Base-by-base conservation (phyloP, 1,284 basidiomycete genomes). In the Tremellales sp. region DNA sequence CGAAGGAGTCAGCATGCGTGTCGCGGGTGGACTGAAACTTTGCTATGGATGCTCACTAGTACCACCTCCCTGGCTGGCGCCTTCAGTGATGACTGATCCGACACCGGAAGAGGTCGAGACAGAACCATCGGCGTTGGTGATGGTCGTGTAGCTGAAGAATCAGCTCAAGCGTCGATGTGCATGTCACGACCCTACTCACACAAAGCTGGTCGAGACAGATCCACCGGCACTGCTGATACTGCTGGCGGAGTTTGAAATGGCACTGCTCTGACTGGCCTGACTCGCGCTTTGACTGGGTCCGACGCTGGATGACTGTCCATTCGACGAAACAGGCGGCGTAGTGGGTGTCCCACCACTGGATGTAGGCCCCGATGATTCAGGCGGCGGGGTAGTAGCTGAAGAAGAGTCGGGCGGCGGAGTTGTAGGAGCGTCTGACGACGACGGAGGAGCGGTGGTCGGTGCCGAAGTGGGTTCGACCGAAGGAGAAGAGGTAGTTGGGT, bases 71-170 rank as follows among this genome's bases (percentile, higher is more conserved):
- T 36, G 36, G 19, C 44, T 46, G 4, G 48, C 40, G 3, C 48
- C 35, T 33, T 40, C 48, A 31, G 51, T 46, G 17, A 45, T 19
- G 25, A 44, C 47, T 6, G 54, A 52, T 1, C 48, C 49, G 23
- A 41, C 48, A 31, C 49, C 39, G 26, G 53, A 40, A 1, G 40
- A 43, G 10, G 53, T 49, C 27, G 47, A 40, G n/a, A 51, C 49
- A 8, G 44, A 46, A 1, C 60, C 60, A 41, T 58, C 46, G 10
- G 57, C 48, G 39, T 52, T 46, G 21, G 61, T 64, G n/a, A 56
- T 46, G n/a, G 61, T 64, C 10, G 56, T 56, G 39, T 51, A 53
- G 36, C 59, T 61, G 43, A 10, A 19, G 43, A 22, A 48, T 48
- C 41, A 47, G 39, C 23, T 41, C 22, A 40, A 19, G 33, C 26